Evolutionary conservation across 2,329 filamentous ascomycete genomes (phyloP), one percentile per base, ranked within the genome.

Genomic region (Fusarium aywerte): DNA sequence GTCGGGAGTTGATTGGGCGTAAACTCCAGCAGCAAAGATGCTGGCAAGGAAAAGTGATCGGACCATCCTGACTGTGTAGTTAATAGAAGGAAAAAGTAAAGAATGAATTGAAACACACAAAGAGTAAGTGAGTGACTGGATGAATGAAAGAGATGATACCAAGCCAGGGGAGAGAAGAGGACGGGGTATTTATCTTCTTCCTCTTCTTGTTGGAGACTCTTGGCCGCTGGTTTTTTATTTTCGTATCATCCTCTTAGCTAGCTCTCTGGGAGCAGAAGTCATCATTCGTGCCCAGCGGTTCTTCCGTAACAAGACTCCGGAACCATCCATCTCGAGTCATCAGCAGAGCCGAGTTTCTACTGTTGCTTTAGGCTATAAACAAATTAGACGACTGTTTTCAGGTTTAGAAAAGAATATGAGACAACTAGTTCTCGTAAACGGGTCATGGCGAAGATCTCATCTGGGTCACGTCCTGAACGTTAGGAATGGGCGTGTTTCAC

Each of bases 101-200:
- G 55, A 67, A 54, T 64, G 64, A 68, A 51, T 68, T 55, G 31
- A 35, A 47, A 68, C 33, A 33, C 35, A 54, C 56, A 61, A 61
- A 44, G 39, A 56, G 43, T 58, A 40, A 63, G 39, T 42, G 65
- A 65, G 35, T 47, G 65, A 49, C 31, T 44, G 16, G 21, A 13
- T 56, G 39, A 50, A 23, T 33, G 35, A 35, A 35, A 25, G 29
- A 42, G 21, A 63, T 31, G 42, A 27, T 20, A 40, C 33, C 16
- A 31, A 31, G n/a, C 33, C 15, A 38, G 13, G 27, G n/a, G 20
- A 29, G 31, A 7, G 33, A 49, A 20, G 23, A 36, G 9, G 7
- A 18, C 10, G 42, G 23, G n/a, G 21, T 61, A 65, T 64, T 68
- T 65, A 59, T 57, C 47, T 27, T 49, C 33, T 45, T 18, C 18